Percentiles rank a stretch among this genome's conserved stretches.
phyloP scores from a whole-genome alignment of 148 eudicot genomes.

The Rhododendron molle region DNA sequence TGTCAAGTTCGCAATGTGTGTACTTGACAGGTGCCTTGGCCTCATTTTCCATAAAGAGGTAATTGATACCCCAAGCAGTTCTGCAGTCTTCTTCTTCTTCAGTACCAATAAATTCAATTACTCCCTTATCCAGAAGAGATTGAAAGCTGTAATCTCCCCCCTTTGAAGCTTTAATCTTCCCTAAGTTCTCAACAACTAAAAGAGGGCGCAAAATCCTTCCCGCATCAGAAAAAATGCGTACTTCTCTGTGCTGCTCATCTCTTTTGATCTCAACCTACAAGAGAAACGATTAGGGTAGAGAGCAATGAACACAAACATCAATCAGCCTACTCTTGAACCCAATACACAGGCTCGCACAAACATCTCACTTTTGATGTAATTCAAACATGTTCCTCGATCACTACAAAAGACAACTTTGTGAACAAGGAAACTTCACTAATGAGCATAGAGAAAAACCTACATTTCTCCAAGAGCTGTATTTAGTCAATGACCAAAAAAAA shows the following conservation, averaged over 20 bases:
- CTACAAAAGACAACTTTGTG: neutral
- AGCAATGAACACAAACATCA: neutral
- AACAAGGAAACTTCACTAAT: neutral
- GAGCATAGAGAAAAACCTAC: neutral
- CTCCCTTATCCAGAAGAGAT: slow-evolving; percentile 65
- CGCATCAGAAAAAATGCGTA: slow-evolving; percentile 84
- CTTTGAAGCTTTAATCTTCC: slow-evolving; percentile 53
- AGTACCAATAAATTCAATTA: slow-evolving; percentile 75
- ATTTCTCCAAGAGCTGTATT: neutral
- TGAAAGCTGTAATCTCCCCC: slow-evolving; percentile 59
- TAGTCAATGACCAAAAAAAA: neutral
- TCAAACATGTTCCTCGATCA: neutral
- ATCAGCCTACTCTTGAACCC: neutral
- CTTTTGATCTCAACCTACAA: slow-evolving; percentile 76
- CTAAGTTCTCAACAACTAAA: slow-evolving; percentile 67
- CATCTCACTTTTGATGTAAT: neutral
- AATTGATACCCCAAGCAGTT: slow-evolving; percentile 85
- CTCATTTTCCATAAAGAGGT: slow-evolving; percentile 43
- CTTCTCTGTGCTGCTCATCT: slow-evolving; percentile 64
- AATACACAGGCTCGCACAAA: neutral
- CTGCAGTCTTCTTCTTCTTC: slow-evolving; percentile 95
- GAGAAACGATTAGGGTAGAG: neutral
- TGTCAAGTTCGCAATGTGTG: slow-evolving; percentile 93
- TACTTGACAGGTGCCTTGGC: slow-evolving; percentile 45
- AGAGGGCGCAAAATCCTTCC: slow-evolving; percentile 93